Percentiles rank a stretch among this genome's conserved stretches.
These are phyloP conservation scores for Teratosphaeria pseudoeucalypti DNA, from an alignment of 2,329 filamentous ascomycete genomes.

Conservation along the genomic window DNA sequence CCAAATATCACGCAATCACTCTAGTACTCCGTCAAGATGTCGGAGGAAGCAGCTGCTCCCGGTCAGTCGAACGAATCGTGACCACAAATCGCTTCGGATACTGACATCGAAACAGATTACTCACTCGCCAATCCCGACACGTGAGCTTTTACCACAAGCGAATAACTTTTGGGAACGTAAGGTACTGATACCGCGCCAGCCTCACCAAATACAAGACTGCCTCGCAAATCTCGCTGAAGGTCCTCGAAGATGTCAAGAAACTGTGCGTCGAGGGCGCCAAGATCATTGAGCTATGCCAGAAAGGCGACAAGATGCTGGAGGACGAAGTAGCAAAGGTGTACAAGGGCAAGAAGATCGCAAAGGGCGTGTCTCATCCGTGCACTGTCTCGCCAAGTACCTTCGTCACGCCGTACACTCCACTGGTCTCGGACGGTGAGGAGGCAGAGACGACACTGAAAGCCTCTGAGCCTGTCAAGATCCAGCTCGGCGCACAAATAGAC, in stretches of 20 bases:
- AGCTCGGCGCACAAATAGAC: constrained; percentile 97
- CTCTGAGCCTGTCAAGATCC: constrained; percentile 88
- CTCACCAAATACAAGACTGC: constrained; percentile 99
- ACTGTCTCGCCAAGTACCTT: constrained; percentile 90
- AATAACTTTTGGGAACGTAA: constrained; percentile 39
- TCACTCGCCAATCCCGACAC: constrained; percentile 29
- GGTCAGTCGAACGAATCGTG: neutral
- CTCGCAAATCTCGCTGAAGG: constrained; percentile 88
- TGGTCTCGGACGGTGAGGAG: constrained; percentile 78
- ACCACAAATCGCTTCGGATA: neutral
- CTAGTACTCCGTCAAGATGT: neutral
- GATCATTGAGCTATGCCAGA: constrained; percentile 87
- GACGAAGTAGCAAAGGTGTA: constrained; percentile 94
- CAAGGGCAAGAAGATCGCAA: constrained; percentile 93
- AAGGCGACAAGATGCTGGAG: constrained; percentile 88
- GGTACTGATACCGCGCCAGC: constrained; percentile 68
- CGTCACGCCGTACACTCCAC: constrained; percentile 92
- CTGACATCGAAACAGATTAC: constrained; percentile 20
- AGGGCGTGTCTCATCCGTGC: constrained; percentile 89
- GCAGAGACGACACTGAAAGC: constrained; percentile 68
- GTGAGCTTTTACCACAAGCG: constrained; percentile 16
- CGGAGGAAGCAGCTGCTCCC: neutral
- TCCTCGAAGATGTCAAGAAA: constrained; percentile 64
- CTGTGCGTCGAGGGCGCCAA: constrained; percentile 72
- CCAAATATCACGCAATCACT: neutral